A percentile compares a stretch with the other conserved stretches of the same genome.
Conservation (phyloP, 345 rosid species). For the Excoecaria cochinchinensis region DNA sequence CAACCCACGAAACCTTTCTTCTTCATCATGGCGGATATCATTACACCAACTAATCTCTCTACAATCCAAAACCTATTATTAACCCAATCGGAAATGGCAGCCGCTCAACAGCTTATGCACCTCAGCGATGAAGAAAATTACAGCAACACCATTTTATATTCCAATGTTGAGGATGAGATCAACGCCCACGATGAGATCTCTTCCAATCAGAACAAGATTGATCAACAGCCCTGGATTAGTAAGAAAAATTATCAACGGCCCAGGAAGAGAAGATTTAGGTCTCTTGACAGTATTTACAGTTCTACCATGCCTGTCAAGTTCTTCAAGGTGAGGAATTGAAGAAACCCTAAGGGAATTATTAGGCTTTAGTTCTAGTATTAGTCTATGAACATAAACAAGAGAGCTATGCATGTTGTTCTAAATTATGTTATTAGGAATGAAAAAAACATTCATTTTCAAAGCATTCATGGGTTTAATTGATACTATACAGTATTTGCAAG, state of each 20-base stretch:
- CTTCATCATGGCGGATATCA: no score
- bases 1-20: no score
- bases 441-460: no score
- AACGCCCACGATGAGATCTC: conserved; percentile 9
- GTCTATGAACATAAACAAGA: no score
- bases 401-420: no score
- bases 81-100: conserved; percentile 36
- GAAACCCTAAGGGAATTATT: neutral
- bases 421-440: no score
- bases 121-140: conserved; percentile 41
- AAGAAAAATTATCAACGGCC: neutral
- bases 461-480: no score
- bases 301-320: conserved; percentile 13
- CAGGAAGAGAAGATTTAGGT: conserved; percentile 34
- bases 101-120: conserved; percentile 41
- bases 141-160: conserved; percentile 2
- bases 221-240: neutral
- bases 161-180: no score
- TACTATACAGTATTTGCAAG: no score
- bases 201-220: conserved; percentile 26
- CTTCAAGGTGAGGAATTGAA: neutral
- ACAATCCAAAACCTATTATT: neutral
- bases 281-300: conserved; percentile 34
- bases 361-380: no score
- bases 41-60: neutral